phyloP scores from a whole-genome alignment of 1,139 yeast genomes.

The Ashbya aceris region DNA sequence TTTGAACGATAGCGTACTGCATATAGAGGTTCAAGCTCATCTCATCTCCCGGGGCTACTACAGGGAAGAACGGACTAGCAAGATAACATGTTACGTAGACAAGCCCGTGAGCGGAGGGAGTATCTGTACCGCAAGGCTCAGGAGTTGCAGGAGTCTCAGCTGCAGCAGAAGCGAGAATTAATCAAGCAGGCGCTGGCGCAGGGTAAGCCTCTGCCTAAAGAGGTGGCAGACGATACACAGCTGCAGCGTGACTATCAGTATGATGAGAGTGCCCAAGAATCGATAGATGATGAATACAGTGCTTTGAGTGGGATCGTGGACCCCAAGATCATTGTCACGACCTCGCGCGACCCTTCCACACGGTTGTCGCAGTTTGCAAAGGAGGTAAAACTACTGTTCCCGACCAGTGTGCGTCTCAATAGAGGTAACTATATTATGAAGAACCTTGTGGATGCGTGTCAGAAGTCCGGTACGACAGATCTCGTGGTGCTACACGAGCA shows the following conservation, averaged over 20 bases:
- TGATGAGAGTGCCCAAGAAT: slow-evolving; percentile 43
- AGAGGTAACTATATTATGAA: slow-evolving; percentile 90
- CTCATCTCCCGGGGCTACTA: too few species aligned
- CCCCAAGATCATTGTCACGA: slow-evolving; percentile 88
- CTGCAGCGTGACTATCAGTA: slow-evolving; percentile 74
- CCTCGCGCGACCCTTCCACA: slow-evolving; percentile 85
- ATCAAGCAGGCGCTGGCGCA: slow-evolving; percentile 81
- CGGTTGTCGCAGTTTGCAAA: slow-evolving; percentile 84
- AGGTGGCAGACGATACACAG: slow-evolving; percentile 76
- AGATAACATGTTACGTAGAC: slow-evolving; percentile 59
- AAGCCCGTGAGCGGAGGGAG: slow-evolving; percentile 92
- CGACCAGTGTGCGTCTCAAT: slow-evolving; percentile 79
- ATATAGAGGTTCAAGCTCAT: too few species aligned
- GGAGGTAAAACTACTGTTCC: slow-evolving; percentile 81
- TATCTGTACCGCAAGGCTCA: slow-evolving; percentile 81
- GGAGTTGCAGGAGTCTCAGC: slow-evolving; percentile 80
- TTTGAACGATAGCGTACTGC: too few species aligned
- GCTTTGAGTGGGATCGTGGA: slow-evolving; percentile 82
- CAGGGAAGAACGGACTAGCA: too few species aligned
- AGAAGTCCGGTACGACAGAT: slow-evolving; percentile 69
- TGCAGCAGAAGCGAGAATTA: slow-evolving; percentile 78
- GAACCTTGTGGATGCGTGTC: slow-evolving; percentile 76
- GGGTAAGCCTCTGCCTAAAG: slow-evolving; percentile 85
- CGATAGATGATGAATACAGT: slow-evolving; percentile 80
- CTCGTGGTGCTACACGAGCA: slow-evolving; percentile 85